Evolutionary conservation across 345 rosid genomes (phyloP).

Genomic region (Nasturtium officinale): DNA sequence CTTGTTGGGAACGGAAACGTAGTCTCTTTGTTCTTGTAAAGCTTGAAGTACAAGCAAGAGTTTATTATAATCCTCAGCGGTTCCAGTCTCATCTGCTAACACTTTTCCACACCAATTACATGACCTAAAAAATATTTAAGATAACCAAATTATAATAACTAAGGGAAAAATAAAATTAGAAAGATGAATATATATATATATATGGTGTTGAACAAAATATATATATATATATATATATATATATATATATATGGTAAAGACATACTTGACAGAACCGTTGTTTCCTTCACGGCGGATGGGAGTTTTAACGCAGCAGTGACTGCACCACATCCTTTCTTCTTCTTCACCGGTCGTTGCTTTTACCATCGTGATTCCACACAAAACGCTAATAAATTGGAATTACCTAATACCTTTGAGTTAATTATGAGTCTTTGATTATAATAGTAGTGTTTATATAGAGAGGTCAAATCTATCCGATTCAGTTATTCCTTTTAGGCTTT

Average conservation of each 20-base stretch:
- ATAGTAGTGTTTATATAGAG: too few relatives aligned
- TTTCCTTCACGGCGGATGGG: conserved; percentile 31
- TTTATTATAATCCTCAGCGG: conserved; percentile 26
- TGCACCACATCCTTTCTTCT: conserved; percentile 34
- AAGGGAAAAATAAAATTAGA: background rate
- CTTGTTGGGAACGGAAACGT: background rate
- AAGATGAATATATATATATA: background rate
- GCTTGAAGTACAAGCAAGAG: conserved; percentile 25
- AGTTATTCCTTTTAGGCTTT: background rate
- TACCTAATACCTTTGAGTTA: too few relatives aligned
- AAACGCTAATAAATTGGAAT: background rate
- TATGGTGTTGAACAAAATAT: too few relatives aligned
- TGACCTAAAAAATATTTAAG: background rate
- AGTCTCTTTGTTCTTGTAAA: background rate
- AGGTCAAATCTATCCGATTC: background rate
- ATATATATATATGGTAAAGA: too few relatives aligned
- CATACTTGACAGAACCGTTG: conserved; percentile 30
- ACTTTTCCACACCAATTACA: conserved; percentile 42
- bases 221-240: too few relatives aligned
- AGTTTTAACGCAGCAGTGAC: conserved; percentile 35
- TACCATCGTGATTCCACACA: conserved; percentile 14
- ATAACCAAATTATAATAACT: background rate
- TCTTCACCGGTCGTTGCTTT: background rate
- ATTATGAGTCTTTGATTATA: too few relatives aligned
- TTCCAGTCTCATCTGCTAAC: conserved; percentile 38